Evolutionary conservation across 495 filamentous ascomycete genomes (phyloP).

Genomic region (Neurospora sp.): DNA sequence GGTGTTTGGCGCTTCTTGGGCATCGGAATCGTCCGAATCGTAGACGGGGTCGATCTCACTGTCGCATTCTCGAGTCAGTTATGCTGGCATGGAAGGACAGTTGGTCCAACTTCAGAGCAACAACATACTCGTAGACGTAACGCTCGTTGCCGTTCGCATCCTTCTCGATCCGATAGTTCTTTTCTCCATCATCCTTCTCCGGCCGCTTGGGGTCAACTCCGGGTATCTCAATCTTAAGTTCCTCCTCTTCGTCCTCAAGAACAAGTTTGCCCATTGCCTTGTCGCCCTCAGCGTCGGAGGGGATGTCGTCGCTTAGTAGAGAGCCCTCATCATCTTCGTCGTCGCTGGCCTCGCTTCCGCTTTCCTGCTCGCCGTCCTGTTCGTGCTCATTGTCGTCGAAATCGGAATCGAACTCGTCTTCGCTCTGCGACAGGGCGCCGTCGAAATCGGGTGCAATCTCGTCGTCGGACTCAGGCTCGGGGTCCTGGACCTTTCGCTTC

Average conservation of each 20-base stretch:
- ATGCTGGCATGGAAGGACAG: neutral
- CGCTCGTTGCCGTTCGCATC: constrained; percentile 44
- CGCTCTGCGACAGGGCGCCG: constrained; percentile 24
- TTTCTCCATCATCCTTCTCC: constrained; percentile 28
- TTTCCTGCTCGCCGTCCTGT: constrained; percentile 6
- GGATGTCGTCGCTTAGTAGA: constrained; percentile 48
- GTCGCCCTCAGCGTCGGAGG: constrained; percentile 41
- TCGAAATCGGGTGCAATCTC: constrained; percentile 24
- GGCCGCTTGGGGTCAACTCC: constrained; percentile 24
- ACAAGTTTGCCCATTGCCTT: constrained; percentile 25
- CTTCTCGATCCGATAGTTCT: constrained; percentile 48
- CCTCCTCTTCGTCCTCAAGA: constrained; percentile 4
- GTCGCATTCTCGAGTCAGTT: constrained; percentile 32
- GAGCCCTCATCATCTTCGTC: constrained; percentile 44
- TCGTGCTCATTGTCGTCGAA: constrained; percentile 14
- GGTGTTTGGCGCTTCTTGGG: constrained; percentile 69
- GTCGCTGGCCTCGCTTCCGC: constrained; percentile 9
- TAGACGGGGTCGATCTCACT: constrained; percentile 87
- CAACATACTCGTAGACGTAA: constrained; percentile 46
- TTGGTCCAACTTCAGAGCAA: neutral
- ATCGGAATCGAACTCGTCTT: constrained; percentile 19
- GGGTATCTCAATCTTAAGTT: constrained; percentile 21
- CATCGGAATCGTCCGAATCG: constrained; percentile 88
- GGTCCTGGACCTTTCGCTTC: constrained; percentile 35
- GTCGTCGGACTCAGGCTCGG: constrained; percentile 23